Evolutionary conservation across 2,329 filamentous ascomycete genomes (phyloP).

Genomic region (Myriosclerotinia curreyana): DNA sequence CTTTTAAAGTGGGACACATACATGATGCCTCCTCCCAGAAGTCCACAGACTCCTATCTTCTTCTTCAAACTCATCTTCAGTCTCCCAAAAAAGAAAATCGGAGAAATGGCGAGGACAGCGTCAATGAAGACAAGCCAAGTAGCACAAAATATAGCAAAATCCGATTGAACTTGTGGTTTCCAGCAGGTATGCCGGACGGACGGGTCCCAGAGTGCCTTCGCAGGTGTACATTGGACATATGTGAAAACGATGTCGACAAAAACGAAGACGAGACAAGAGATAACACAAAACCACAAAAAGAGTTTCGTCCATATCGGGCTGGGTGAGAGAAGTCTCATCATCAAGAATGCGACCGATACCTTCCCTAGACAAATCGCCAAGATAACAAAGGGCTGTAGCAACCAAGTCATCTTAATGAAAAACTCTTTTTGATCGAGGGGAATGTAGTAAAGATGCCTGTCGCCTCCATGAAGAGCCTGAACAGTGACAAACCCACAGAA

Average conservation of each 20-base stretch:
- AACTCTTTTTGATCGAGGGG: neutral
- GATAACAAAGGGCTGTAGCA: neutral
- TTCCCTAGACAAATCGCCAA: neutral
- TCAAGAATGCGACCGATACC: too few relatives aligned
- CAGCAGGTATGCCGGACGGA: neutral
- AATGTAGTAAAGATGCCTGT: constrained; percentile 1
- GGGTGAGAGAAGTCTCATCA: too few relatives aligned
- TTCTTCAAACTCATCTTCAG: too few relatives aligned
- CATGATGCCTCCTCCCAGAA: neutral
- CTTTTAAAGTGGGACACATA: neutral
- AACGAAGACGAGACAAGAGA: neutral
- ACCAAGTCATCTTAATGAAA: neutral
- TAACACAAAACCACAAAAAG: too few relatives aligned
- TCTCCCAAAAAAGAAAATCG: too few relatives aligned
- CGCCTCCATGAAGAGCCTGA: neutral
- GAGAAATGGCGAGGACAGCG: neutral
- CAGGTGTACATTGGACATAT: neutral
- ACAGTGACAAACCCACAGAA: constrained; percentile 2
- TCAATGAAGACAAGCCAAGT: neutral
- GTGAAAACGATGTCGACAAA: neutral
- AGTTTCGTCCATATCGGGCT: too few relatives aligned
- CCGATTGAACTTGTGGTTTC: neutral
- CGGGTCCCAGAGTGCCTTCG: neutral
- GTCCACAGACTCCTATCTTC: neutral
- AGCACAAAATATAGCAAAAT: neutral